These are phyloP conservation scores for Aspergillus latus DNA, from an alignment of 2,329 filamentous ascomycete genomes.

Conservation along the genomic window DNA sequence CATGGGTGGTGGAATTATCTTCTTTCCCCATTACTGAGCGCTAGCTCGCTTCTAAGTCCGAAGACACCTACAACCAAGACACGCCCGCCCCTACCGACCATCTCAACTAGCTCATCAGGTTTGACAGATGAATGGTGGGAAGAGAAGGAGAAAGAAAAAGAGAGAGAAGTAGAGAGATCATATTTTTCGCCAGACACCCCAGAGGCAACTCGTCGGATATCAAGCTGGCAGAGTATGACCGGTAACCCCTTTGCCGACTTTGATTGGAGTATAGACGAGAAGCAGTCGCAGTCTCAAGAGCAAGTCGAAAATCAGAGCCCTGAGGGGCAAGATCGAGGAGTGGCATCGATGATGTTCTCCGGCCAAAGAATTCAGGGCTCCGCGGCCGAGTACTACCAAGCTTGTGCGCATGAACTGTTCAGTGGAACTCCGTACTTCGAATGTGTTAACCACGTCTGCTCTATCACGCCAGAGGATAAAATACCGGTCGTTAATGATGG, in stretches of 20 bases:
- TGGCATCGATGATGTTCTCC: conserved; percentile 27
- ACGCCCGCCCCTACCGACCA: conserved; percentile 30
- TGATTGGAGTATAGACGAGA: conserved; percentile 11
- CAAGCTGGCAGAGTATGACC: conserved; percentile 22
- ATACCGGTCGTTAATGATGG: conserved; percentile 16
- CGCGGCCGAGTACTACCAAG: conserved; percentile 47
- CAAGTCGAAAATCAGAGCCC: background rate
- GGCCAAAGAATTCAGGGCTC: conserved; percentile 31
- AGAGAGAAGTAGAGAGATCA: conserved; percentile 27
- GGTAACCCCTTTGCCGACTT: conserved; percentile 20
- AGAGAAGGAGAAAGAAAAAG: conserved; percentile 1
- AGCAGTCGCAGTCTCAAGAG: background rate
- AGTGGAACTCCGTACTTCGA: conserved; percentile 44
- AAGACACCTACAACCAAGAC: conserved; percentile 25
- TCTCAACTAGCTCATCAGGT: conserved; percentile 20
- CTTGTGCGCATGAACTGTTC: conserved; percentile 46
- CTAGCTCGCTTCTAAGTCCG: conserved; percentile 33
- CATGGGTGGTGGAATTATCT: conserved; percentile 53
- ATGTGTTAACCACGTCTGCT: conserved; percentile 46
- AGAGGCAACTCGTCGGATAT: conserved; percentile 21
- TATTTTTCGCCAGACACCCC: conserved; percentile 34
- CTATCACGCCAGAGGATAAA: conserved; percentile 31
- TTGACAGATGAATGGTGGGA: conserved; percentile 29
- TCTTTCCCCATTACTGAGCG: conserved; percentile 46
- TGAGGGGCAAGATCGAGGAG: background rate